Conservation (phyloP, 2,329 filamentous ascomycete species). For the Penicillium brevicompactum region DNA sequence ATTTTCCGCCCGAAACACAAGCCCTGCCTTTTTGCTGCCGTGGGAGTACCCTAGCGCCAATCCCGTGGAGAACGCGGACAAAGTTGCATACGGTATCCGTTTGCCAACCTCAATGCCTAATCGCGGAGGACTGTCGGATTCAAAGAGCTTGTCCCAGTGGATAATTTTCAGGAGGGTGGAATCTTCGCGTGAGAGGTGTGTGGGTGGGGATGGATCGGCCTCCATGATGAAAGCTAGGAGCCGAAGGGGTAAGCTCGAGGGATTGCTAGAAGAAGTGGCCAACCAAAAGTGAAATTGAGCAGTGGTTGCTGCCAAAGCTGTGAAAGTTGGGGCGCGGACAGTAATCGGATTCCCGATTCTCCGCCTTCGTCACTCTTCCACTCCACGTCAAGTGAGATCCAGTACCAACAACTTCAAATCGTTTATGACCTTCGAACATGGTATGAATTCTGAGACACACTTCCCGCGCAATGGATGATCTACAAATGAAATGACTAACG, state of each 20-base stretch:
- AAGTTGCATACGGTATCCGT: conserved; percentile 67
- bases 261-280: not conserved
- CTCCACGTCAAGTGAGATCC: not conserved
- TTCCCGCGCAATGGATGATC: not conserved
- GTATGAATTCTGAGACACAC: not conserved
- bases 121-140: conserved; percentile 42
- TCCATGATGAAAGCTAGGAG: conserved; percentile 17
- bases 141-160: conserved; percentile 42
- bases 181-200: conserved; percentile 20
- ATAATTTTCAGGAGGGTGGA: conserved; percentile 31
- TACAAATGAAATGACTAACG: not conserved
- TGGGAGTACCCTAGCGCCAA: conserved; percentile 70
- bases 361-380: conserved; percentile 18
- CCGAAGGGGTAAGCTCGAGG: not conserved
- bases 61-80: conserved; percentile 68
- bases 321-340: conserved; percentile 12
- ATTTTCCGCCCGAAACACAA: conserved; percentile 93
- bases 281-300: not conserved
- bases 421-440: conserved; percentile 12
- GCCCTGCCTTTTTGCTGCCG: conserved; percentile 71
- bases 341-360: conserved; percentile 11
- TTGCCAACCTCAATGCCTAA: conserved; percentile 65
- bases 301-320: conserved; percentile 5
- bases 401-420: not conserved
- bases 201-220: conserved; percentile 4